phyloP scores from a whole-genome alignment of 1,284 basidiomycete species.

The Gomphus sp. region DNA sequence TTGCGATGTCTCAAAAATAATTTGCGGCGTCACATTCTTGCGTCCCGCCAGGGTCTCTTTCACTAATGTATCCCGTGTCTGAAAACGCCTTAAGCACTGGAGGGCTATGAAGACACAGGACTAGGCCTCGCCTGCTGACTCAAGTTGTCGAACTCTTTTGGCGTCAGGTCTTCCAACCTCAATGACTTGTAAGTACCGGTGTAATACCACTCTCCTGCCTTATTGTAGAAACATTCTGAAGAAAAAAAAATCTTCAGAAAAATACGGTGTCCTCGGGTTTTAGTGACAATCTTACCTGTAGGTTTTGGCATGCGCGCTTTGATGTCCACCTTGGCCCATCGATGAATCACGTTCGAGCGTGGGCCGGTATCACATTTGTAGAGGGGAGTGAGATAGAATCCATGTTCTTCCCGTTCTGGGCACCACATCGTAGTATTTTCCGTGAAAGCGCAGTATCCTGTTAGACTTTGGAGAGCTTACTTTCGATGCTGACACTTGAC shows the following conservation, averaged over 20 bases:
- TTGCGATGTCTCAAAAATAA: conserved; percentile 60
- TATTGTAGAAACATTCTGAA: conserved; percentile 71
- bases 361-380: conserved; percentile 73
- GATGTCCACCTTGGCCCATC: conserved; percentile 55
- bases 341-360: conserved; percentile 59
- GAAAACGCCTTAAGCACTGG: conserved; percentile 4
- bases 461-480: conserved; percentile 32
- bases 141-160: conserved; percentile 58
- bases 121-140: conserved; percentile 42
- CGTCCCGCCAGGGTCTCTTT: conserved; percentile 60
- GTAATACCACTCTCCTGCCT: conserved; percentile 71
- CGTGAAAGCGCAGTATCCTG: conserved; percentile 56
- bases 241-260: neutral
- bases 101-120: neutral
- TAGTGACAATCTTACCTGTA: conserved; percentile 36
- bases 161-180: conserved; percentile 49
- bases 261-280: neutral
- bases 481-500: neutral
- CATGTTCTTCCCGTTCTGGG: conserved; percentile 69
- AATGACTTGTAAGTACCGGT: conserved; percentile 66
- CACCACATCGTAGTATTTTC: conserved; percentile 65
- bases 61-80: conserved; percentile 56
- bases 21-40: conserved; percentile 68
- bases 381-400: conserved; percentile 58
- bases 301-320: conserved; percentile 46